Base-by-base conservation (phyloP, 257 asterid genomes). In the Gentiana dahurica region DNA sequence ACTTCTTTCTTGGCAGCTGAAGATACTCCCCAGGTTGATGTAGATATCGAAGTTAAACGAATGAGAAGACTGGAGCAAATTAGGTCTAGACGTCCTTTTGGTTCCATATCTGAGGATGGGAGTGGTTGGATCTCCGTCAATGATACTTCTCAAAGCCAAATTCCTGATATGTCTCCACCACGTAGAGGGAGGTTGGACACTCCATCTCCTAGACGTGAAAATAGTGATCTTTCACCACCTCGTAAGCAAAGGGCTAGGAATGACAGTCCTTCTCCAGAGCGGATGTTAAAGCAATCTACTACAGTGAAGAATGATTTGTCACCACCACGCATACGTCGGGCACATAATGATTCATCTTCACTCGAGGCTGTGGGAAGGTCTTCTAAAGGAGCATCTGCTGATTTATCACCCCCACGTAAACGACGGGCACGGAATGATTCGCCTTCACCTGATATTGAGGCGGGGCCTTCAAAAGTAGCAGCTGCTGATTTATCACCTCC, bases 111-210 rank as follows among this genome's bases (percentile, higher is more conserved):
- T 34, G 97, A 90, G 73, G 95, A 90, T 76, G 97, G 96, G 69
- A 87, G 96, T 78, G 98, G 98, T 56, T 91, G 96, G 98, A 68
- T 87, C 41, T 64, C 94, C 24, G 65, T 87, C 6, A 69, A 89
- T 38, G 68, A 60, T 36, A 46, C 49, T 47, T 58, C 81, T 49
- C 52, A 75, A 6, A 71, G 63, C 58, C 68, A 33, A 41, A 43
- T 33, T 44, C 59, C 63, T 38, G 69, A 72, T 59, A 58, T 65
- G 13, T 69, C 70, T 37, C 80, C 74, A 9, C 60, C 68, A 34
- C 68, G 15, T 33, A 57, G 58, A 49, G 62, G 56, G 33, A 48
- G 66, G 45, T 56, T 44, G 4, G 78, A 65, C 35, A 66, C 67
- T 8, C 65, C 71, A 9, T 60, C 77, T 12, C 68, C 72, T 2